phyloP scores from a whole-genome alignment of 257 asterid genomes.

The Handroanthus guayacan region DNA sequence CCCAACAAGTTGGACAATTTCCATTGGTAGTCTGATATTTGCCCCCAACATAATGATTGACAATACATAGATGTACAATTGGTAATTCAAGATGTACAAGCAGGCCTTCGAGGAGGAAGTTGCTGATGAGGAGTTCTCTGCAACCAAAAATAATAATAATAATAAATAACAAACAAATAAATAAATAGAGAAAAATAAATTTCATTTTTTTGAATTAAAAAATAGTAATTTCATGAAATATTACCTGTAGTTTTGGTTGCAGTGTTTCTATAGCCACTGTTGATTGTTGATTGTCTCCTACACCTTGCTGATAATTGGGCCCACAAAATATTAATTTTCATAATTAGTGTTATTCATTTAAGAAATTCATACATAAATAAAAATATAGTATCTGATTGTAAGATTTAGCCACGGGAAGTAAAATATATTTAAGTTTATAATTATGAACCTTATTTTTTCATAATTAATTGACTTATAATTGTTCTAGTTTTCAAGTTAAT shows the following conservation, averaged over 20 bases:
- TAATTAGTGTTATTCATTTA: no score
- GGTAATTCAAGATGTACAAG: conserved; percentile 47
- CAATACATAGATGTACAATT: not conserved
- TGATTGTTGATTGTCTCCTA: conserved; percentile 50
- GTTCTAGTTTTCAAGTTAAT: not conserved
- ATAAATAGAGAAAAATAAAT: not conserved
- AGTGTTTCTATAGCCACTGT: conserved; percentile 64
- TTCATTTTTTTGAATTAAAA: not conserved
- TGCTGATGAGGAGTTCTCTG: conserved; percentile 80
- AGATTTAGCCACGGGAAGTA: not conserved
- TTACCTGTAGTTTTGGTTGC: conserved; percentile 72
- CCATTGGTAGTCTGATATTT: not conserved
- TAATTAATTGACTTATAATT: not conserved
- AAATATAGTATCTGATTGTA: not conserved
- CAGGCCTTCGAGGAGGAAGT: conserved; percentile 71
- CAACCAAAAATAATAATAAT: not conserved
- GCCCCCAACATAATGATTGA: not conserved
- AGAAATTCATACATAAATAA: not conserved
- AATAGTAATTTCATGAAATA: not conserved
- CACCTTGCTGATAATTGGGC: conserved; percentile 62
- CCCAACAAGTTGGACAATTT: not conserved
- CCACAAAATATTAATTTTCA: not conserved
- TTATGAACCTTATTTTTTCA: not conserved
- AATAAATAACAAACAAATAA: not conserved
- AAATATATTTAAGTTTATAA: not conserved